phyloP scores from a whole-genome alignment of 2,329 filamentous ascomycete species.

The Xylaria sp. region DNA sequence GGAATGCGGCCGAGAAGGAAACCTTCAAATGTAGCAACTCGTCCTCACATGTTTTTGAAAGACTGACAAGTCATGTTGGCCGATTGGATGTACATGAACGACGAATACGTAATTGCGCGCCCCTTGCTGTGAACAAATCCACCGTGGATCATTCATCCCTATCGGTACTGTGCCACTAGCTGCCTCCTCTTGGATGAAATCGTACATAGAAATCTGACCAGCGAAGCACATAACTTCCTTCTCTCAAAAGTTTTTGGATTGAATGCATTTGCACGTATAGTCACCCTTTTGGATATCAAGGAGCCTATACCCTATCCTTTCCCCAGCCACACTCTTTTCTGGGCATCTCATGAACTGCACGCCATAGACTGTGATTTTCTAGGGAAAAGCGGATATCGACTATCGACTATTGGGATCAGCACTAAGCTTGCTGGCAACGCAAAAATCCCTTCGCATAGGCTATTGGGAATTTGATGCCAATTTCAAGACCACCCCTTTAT shows the following conservation, averaged over 20 bases:
- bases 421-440: conserved; percentile 16
- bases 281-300: background rate
- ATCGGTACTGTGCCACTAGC: conserved; percentile 20
- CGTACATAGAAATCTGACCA: conserved; percentile 4
- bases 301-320: background rate
- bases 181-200: too few relatives aligned
- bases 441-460: conserved; percentile 3
- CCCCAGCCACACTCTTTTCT: background rate
- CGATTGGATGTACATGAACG: background rate
- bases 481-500: conserved; percentile 1
- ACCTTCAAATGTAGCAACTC: background rate
- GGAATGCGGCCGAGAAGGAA: background rate
- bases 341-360: conserved; percentile 4
- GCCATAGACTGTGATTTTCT: background rate
- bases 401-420: conserved; percentile 26
- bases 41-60: background rate
- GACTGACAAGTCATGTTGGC: background rate
- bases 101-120: background rate
- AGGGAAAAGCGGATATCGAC: conserved; percentile 3
- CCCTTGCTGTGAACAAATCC: conserved; percentile 7
- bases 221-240: background rate
- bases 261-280: background rate
- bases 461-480: conserved; percentile 10
- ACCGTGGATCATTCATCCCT: conserved; percentile 14
- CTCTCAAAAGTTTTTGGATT: background rate